These are phyloP conservation scores for Angophora floribunda DNA, from an alignment of 345 rosid species.

Conservation along the genomic window DNA sequence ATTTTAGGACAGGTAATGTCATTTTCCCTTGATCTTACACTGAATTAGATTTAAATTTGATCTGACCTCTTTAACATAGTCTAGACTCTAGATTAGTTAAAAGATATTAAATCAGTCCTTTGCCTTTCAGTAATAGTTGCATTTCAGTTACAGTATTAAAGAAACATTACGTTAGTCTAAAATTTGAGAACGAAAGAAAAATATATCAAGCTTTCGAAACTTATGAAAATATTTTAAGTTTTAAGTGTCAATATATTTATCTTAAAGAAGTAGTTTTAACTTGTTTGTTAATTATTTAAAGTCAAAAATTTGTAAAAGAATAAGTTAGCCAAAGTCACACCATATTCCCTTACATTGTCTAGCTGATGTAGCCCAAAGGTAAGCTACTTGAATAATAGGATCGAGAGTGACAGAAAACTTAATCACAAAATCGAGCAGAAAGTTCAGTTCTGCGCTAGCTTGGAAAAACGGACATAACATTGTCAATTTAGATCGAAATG, in stretches of 20 bases:
- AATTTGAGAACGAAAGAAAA: neutral
- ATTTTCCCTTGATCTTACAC: neutral
- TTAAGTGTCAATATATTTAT: neutral
- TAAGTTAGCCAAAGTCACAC: neutral
- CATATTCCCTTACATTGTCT: neutral
- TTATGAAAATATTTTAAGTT: neutral
- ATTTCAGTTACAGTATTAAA: neutral
- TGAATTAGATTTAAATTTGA: neutral
- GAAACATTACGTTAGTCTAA: neutral
- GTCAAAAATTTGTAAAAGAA: neutral
- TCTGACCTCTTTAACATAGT: neutral
- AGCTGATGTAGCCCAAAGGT: no score
- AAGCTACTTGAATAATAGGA: no score
- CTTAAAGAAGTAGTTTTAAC: neutral
- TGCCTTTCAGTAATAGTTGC: neutral
- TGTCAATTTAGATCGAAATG: no score
- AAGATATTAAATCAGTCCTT: neutral
- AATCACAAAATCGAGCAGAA: no score
- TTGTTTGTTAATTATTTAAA: neutral
- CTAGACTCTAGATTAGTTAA: neutral
- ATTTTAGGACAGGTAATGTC: neutral
- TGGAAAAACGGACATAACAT: no score
- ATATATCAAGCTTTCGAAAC: neutral
- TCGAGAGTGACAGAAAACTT: no score
- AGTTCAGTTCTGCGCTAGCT: no score